Percentiles rank a stretch among this genome's conserved stretches.
These are phyloP conservation scores for Haematococcus sp. DNA, from an alignment of 139 green algal species.

Conservation along the genomic window DNA sequence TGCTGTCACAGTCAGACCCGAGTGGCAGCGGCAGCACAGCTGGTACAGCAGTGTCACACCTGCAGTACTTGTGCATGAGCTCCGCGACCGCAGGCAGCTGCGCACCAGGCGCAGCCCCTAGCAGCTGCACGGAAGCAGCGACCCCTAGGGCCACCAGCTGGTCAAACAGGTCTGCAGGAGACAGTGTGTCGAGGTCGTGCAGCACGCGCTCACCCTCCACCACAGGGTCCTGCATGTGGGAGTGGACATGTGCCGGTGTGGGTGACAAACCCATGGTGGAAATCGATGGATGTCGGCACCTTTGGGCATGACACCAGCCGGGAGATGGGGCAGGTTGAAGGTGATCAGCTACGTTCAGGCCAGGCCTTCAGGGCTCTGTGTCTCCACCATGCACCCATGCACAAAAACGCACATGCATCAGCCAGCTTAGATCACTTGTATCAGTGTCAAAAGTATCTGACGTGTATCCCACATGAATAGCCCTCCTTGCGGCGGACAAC, in stretches of 20 bases:
- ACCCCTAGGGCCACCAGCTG: constrained; percentile 60
- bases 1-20: too few species aligned
- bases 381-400: not conserved
- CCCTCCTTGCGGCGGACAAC: too few species aligned
- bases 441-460: too few species aligned
- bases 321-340: not conserved
- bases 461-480: too few species aligned
- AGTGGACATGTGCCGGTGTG: too few species aligned
- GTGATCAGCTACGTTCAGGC: not conserved
- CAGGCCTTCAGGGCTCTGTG: not conserved
- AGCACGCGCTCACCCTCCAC: constrained; percentile 75
- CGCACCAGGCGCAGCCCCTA: constrained; percentile 41
- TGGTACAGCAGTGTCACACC: too few species aligned
- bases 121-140: constrained; percentile 38
- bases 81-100: constrained; percentile 42
- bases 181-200: constrained; percentile 75
- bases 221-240: constrained; percentile 44
- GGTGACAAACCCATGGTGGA: too few species aligned
- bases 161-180: constrained; percentile 47
- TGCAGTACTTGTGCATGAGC: constrained; percentile 31
- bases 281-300: too few species aligned
- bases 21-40: too few species aligned
- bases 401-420: too few species aligned
- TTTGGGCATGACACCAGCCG: too few species aligned
- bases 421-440: too few species aligned